These are phyloP conservation scores for Fabrea salina DNA, from an alignment of 169 alveolate genomes.

Conservation along the genomic window DNA sequence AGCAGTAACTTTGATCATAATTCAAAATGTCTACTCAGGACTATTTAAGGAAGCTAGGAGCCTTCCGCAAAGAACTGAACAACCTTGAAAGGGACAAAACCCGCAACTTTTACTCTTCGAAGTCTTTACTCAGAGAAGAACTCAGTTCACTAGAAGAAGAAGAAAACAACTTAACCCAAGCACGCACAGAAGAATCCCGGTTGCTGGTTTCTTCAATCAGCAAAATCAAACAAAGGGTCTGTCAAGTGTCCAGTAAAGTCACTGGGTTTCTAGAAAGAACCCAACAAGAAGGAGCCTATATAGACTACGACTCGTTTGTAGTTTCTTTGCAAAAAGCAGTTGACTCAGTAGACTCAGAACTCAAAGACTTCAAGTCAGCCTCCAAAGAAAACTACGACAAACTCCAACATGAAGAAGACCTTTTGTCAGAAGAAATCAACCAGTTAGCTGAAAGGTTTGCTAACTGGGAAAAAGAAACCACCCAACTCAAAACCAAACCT, in stretches of 20 bases:
- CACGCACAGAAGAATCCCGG: not conserved
- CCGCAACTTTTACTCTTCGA: not conserved
- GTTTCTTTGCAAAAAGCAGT: conserved; percentile 16
- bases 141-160: not conserved
- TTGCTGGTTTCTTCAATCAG: not conserved
- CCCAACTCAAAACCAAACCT: not conserved
- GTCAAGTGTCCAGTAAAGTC: not conserved
- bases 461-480: conserved; percentile 21
- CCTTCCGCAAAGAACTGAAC: conserved; percentile 6
- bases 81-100: not conserved
- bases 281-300: not conserved
- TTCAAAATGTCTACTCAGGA: too few relatives aligned
- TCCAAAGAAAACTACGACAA: not conserved
- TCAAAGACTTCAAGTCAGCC: conserved; percentile 12
- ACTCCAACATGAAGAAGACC: not conserved
- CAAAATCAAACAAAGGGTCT: not conserved
- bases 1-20: too few relatives aligned
- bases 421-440: not conserved
- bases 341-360: not conserved
- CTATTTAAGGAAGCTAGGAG: too few relatives aligned
- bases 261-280: not conserved
- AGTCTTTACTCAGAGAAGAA: not conserved
- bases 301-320: conserved; percentile 25
- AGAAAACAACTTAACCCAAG: not conserved
- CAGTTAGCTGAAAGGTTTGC: not conserved